Evolutionary conservation across 768 basidiomycete genomes (phyloP).

Genomic region (Leccinum barrowsii): DNA sequence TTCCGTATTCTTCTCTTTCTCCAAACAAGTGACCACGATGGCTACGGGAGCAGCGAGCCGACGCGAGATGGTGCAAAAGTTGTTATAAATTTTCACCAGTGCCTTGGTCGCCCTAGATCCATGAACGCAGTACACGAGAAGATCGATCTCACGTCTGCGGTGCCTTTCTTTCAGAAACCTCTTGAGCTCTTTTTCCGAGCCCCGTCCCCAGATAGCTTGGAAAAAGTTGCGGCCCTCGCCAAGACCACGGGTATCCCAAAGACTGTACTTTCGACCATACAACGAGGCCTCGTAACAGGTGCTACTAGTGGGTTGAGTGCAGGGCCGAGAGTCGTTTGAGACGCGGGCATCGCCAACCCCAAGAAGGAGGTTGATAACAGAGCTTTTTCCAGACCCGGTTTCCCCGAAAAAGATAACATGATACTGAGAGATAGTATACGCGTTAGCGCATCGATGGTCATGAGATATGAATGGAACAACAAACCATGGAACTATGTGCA

Average conservation of each 20-base stretch:
- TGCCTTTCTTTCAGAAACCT: conserved; percentile 20
- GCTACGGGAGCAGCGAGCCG: conserved; percentile 34
- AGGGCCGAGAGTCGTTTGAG: conserved; percentile 12
- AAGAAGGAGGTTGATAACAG: conserved; percentile 26
- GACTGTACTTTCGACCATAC: background rate
- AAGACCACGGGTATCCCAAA: conserved; percentile 40
- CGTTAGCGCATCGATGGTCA: background rate
- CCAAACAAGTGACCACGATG: conserved; percentile 34
- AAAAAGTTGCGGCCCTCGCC: conserved; percentile 24
- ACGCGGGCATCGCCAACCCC: conserved; percentile 1
- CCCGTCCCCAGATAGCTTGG: conserved; percentile 1
- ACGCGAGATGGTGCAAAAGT: conserved; percentile 36
- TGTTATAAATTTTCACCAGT: conserved; percentile 29
- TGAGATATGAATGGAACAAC: background rate
- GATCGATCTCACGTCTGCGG: conserved; percentile 30
- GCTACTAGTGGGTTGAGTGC: conserved; percentile 9
- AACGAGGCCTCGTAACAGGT: conserved; percentile 5
- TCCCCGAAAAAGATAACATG: conserved; percentile 25
- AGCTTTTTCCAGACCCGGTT: conserved; percentile 26
- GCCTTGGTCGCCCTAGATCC: conserved; percentile 32
- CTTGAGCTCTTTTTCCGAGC: conserved; percentile 18
- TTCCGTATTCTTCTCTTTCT: conserved; percentile 26
- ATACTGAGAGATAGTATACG: background rate
- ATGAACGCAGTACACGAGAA: conserved; percentile 39
- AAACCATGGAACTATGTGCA: background rate